Percentiles rank a stretch among this genome's conserved stretches.
Evolutionary conservation across 83 land plant species (phyloP).

Genomic region (Picea mariana): DNA sequence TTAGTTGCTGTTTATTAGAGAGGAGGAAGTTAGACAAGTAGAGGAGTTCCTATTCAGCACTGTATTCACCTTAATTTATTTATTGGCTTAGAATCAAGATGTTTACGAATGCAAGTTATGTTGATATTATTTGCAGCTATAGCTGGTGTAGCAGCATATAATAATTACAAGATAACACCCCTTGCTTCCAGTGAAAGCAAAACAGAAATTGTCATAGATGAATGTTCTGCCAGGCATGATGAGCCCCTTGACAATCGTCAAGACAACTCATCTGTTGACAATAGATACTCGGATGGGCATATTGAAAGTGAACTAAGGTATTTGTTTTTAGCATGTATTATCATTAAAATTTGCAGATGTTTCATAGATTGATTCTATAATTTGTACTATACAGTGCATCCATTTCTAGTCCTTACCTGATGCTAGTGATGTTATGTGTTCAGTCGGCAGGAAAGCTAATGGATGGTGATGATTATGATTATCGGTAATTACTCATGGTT

Average conservation of each 20-base stretch:
- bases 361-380: too few species aligned
- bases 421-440: too few species aligned
- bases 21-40: background rate
- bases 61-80: background rate
- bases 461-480: too few species aligned
- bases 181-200: constrained; percentile 29
- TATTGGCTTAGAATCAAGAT: background rate
- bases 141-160: constrained; percentile 80
- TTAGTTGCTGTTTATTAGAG: background rate
- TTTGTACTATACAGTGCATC: too few species aligned
- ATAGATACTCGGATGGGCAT: background rate
- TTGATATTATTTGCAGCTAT: constrained; percentile 52
- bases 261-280: background rate
- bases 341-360: too few species aligned
- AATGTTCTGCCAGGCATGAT: background rate
- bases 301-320: too few species aligned
- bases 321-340: too few species aligned
- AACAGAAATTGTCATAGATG: too few species aligned
- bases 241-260: constrained; percentile 1
- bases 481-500: too few species aligned
- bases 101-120: background rate
- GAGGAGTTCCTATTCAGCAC: background rate
- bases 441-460: too few species aligned
- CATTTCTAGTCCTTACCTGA: too few species aligned
- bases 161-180: constrained; percentile 67